Base-by-base conservation (phyloP, 148 eudicot species). In the Nepenthes gracilis region DNA sequence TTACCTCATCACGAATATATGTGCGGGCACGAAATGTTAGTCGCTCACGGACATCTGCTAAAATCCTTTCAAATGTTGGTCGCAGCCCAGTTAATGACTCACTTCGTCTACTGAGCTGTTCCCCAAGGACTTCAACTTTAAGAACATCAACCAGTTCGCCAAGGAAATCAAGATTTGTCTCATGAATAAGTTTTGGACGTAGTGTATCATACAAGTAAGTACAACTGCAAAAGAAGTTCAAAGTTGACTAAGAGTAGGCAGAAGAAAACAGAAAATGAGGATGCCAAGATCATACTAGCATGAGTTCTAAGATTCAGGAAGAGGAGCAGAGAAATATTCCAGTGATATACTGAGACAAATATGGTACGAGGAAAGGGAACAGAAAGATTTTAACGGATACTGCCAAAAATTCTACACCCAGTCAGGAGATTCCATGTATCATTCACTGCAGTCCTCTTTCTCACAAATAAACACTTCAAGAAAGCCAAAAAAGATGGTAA, bases 121-220 rank as follows among this genome's bases (percentile, higher is more conserved):
- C 99, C 54, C 92, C 99, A 50, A 89, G 78, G 65, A 89, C 88
- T 78, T 93, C 95, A 58, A 84, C 83, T 84, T 86, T 89, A 32
- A 93, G 95, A 71, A 89, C 93, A 74, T 93, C 81, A 70, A 93
- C 91, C 69, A 89, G 95, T 77, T 89, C 99, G 75, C 99, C 89
- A 11, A 93, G 90, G 71, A 75, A 72, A 72, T 93, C 99, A 8
- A 93, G 83, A 72, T 84, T 93, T 70, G 92, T 81, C 76, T 93
- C 99, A 59, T 93, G 99, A 58, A 93, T 93, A 65, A 93, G 85
- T 68, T 76, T 86, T n/a, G 99, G 96, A 33, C 99, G 97, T 51
- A 93, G 74, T 47, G 95, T 93, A 75, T 93, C 99, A 74, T 93
- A 93, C 80, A 93, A 80, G 76, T 78, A 85, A n/a, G 91, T 93